Percentiles rank a stretch among this genome's conserved stretches.
These are phyloP conservation scores for Carallia brachiata DNA, from an alignment of 345 rosid genomes.

Conservation along the genomic window DNA sequence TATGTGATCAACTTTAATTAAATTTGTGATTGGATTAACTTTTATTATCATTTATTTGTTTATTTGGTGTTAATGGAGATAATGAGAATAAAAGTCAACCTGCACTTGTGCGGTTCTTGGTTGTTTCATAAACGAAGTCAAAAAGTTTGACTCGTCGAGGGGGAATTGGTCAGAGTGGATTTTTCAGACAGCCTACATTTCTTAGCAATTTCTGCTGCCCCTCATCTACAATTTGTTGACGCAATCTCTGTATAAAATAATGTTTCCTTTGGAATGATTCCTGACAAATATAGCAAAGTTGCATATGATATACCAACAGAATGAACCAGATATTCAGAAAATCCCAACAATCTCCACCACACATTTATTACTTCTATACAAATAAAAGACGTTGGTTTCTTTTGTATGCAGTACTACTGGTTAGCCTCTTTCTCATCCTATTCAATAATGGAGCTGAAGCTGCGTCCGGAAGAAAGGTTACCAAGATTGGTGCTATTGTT, in stretches of 20 bases:
- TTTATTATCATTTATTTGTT: no score
- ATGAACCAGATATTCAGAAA: background rate
- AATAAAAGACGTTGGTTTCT: slow-evolving; percentile 13
- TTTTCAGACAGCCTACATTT: background rate
- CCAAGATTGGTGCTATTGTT: slow-evolving; percentile 45
- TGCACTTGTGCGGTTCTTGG: no score
- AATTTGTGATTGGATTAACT: no score
- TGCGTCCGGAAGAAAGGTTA: background rate
- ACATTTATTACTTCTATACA: background rate
- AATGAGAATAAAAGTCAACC: no score
- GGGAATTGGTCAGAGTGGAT: background rate
- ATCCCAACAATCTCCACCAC: slow-evolving; percentile 1
- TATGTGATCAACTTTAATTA: no score
- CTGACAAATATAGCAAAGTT: background rate
- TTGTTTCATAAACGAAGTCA: no score
- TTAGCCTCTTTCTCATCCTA: slow-evolving; percentile 3
- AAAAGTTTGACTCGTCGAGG: background rate
- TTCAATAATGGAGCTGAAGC: slow-evolving; percentile 23
- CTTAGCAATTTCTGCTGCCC: background rate
- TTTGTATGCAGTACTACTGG: slow-evolving; percentile 1
- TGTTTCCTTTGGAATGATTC: background rate
- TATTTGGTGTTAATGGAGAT: no score
- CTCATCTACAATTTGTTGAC: background rate
- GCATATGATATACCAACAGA: background rate
- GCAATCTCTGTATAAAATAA: background rate